phyloP scores from a whole-genome alignment of 495 filamentous ascomycete species.

The Podospora pseudopauciseta region DNA sequence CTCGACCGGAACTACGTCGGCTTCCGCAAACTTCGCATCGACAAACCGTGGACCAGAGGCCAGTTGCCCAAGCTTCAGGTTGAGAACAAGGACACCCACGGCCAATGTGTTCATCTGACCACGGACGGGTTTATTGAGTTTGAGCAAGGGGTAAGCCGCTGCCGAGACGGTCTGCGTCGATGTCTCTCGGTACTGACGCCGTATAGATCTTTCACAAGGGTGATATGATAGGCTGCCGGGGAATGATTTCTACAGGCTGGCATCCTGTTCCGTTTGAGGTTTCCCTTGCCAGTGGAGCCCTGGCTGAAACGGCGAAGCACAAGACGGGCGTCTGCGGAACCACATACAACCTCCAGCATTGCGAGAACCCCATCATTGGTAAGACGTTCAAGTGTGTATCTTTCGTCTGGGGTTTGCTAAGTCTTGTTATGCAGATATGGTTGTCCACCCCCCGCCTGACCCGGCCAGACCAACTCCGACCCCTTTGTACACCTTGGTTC shows the following conservation, averaged over 20 bases:
- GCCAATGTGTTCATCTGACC: slow-evolving; percentile 42
- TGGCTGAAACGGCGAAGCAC: slow-evolving; percentile 23
- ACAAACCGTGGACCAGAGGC: slow-evolving; percentile 22
- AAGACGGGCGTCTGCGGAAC: slow-evolving; percentile 36
- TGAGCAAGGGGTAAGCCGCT: slow-evolving; percentile 39
- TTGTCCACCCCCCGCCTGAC: slow-evolving; percentile 44
- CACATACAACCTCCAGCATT: slow-evolving; percentile 27
- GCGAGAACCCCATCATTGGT: slow-evolving; percentile 46
- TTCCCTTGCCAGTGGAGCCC: slow-evolving; percentile 21
- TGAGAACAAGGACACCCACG: slow-evolving; percentile 29
- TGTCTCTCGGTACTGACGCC: slow-evolving; percentile 18
- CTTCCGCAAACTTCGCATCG: slow-evolving; percentile 40
- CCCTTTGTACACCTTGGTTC: slow-evolving; percentile 43
- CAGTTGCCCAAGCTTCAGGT: slow-evolving; percentile 28
- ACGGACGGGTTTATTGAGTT: slow-evolving; percentile 46
- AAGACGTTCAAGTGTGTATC: not conserved
- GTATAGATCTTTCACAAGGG: slow-evolving; percentile 34
- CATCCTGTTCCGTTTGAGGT: slow-evolving; percentile 39
- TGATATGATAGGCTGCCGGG: slow-evolving; percentile 33
- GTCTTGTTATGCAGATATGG: slow-evolving; percentile 32
- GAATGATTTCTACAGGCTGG: slow-evolving; percentile 41
- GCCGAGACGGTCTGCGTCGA: too few relatives aligned
- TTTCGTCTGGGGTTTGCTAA: not conserved
- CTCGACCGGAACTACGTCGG: slow-evolving; percentile 43
- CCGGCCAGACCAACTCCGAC: slow-evolving; percentile 23